Evolutionary conservation across 2,329 filamentous ascomycete genomes (phyloP), one percentile per base, ranked within the genome.

Genomic region (Taxawa tesnikishii): DNA sequence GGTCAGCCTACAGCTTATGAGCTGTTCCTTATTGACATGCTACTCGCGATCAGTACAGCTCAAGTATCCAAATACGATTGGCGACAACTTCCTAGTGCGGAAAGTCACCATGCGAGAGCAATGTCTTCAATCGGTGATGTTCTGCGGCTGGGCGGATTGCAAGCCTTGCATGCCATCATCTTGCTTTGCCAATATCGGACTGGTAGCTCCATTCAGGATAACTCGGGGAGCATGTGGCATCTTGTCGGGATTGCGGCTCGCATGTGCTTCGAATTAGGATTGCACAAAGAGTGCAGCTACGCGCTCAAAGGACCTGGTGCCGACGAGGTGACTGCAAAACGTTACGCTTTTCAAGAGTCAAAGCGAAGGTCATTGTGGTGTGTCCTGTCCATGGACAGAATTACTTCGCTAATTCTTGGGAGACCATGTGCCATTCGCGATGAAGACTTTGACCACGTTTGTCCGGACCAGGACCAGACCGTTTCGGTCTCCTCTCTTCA

Each of bases 261-360:
- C 5, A 60, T 58, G 17, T 57, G 58, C 40, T 59, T 84, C 16
- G 81, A 85, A 52, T 63, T 63, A 28, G 60, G 60, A 0, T 38
- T 63, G 0, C 60, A 63, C 35, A 50, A 56, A 16, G 55, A 58
- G 10, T 45, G 55, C 1, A 49, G 48, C 0, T 62, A 60, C 33
- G 34, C 42, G 3, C 12, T 47, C 4, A 30, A 40, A 1, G 26
- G 26, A 6, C 8, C 26, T 10, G 14, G n/a, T 12, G 29, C 33
- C 4, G 25, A 31, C 3, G 33, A 38, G 4, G 12, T 13, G 3
- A 11, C 32, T 9, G 4, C 15, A 4, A 12, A 26, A 6, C 29
- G 23, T 3, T 36, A 34, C 4, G 45, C 47, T 19, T 41, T 56
- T 6, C 43, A 52, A 28, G 58, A 63, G 37, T 47, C 55, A 1